These are phyloP conservation scores for Drosera spatulata DNA, from an alignment of 179 eudicot species.

Conservation along the genomic window DNA sequence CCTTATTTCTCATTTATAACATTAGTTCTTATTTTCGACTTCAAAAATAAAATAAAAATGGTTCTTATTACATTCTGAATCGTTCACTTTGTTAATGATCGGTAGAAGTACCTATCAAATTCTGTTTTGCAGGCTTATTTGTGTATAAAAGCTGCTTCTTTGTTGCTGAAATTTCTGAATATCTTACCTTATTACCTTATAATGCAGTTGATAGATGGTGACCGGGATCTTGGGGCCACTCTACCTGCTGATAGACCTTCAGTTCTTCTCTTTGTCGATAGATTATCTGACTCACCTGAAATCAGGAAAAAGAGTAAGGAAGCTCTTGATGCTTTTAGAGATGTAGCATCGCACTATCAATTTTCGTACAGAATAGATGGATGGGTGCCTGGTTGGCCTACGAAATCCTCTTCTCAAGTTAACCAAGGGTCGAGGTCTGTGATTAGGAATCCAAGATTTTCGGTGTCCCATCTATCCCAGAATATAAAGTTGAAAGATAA, in stretches of 20 bases:
- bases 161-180: conserved; percentile 1
- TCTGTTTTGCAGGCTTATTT: background rate
- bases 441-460: conserved; percentile 18
- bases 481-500: conserved; percentile 34
- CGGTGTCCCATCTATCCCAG: conserved; percentile 30
- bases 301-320: conserved; percentile 43
- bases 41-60: no score
- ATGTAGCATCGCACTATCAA: conserved; percentile 38
- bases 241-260: conserved; percentile 72
- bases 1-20: no score
- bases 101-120: no score
- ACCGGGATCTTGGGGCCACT: conserved; percentile 29
- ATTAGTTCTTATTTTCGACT: no score
- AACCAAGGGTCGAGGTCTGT: conserved; percentile 26
- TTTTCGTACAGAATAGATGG: conserved; percentile 13
- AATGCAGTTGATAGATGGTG: conserved; percentile 54
- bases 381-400: conserved; percentile 17
- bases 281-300: conserved; percentile 46
- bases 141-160: background rate
- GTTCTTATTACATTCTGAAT: no score
- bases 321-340: conserved; percentile 51
- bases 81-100: no score
- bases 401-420: conserved; percentile 13
- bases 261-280: conserved; percentile 64
- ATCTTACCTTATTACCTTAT: conserved; percentile 2